These are phyloP conservation scores for Rhizomucor pusillus DNA, from an alignment of 371 early-diverging fungal genomes.

Conservation along the genomic window DNA sequence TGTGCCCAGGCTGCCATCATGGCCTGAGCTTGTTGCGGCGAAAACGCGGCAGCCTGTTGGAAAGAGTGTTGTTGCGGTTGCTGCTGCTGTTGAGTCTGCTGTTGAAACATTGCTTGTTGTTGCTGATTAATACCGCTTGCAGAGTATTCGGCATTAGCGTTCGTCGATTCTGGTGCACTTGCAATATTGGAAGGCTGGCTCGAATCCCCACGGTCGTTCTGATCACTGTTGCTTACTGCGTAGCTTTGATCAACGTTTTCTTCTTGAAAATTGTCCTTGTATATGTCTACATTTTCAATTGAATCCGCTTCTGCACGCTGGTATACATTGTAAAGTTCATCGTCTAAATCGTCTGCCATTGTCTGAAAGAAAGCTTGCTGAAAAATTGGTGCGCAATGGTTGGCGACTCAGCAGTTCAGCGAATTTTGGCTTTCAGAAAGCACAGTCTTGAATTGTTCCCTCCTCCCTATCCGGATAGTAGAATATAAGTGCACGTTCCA, in stretches of 20 bases:
- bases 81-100: slow-evolving; percentile 4
- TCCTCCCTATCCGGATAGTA: no score
- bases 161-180: slow-evolving; percentile 1
- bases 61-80: neutral
- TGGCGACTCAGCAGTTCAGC: no score
- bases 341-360: slow-evolving; percentile 32
- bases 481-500: no score
- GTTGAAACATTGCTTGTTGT: slow-evolving; percentile 4
- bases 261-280: slow-evolving; percentile 31
- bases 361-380: neutral
- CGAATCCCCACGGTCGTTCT: neutral
- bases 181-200: no score
- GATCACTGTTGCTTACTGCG: neutral
- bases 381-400: no score
- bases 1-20: slow-evolving; percentile 21
- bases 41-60: no score
- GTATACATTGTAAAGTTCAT: slow-evolving; percentile 43
- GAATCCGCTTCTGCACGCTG: slow-evolving; percentile 29
- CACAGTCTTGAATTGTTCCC: no score
- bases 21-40: neutral
- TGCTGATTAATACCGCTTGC: slow-evolving; percentile 2
- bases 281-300: slow-evolving; percentile 22
- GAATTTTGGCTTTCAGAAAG: slow-evolving; percentile 3
- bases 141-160: neutral
- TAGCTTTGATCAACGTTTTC: slow-evolving; percentile 1